These are phyloP conservation scores for Myochromella boudieri DNA, from an alignment of 768 basidiomycete species.

Conservation along the genomic window DNA sequence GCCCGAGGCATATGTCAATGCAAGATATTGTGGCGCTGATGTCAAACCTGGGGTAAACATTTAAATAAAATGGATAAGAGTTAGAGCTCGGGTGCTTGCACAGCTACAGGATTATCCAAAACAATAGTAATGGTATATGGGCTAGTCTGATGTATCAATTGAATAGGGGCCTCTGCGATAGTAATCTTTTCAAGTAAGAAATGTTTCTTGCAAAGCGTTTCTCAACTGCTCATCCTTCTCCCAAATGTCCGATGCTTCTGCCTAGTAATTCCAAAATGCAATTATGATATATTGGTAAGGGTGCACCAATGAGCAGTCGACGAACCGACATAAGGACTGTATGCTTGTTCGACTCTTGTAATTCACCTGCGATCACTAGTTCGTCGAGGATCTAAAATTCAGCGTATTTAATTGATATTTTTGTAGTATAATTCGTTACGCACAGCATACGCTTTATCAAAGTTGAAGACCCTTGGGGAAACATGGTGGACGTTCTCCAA, in stretches of 20 bases:
- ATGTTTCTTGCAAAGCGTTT: constrained; percentile 16
- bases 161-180: not conserved
- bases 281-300: not conserved
- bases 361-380: constrained; percentile 88
- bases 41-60: no score
- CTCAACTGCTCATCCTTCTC: constrained; percentile 22
- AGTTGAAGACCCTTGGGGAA: constrained; percentile 84
- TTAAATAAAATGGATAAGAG: no score
- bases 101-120: no score
- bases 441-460: constrained; percentile 92
- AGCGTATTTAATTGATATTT: not conserved
- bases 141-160: no score
- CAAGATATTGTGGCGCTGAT: no score
- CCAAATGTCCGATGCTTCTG: constrained; percentile 16
- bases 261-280: constrained; percentile 2
- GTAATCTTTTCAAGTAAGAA: constrained; percentile 1
- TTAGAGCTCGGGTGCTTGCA: no score
- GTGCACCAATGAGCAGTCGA: not conserved
- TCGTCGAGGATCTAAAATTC: constrained; percentile 80
- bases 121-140: no score
- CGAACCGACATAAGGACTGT: constrained; percentile 45
- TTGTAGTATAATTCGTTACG: constrained; percentile 9
- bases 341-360: constrained; percentile 89
- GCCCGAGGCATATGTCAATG: no score
- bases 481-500: not conserved